These are phyloP conservation scores for Candida sp. DNA, from an alignment of 1,139 yeast genomes.

Conservation along the genomic window DNA sequence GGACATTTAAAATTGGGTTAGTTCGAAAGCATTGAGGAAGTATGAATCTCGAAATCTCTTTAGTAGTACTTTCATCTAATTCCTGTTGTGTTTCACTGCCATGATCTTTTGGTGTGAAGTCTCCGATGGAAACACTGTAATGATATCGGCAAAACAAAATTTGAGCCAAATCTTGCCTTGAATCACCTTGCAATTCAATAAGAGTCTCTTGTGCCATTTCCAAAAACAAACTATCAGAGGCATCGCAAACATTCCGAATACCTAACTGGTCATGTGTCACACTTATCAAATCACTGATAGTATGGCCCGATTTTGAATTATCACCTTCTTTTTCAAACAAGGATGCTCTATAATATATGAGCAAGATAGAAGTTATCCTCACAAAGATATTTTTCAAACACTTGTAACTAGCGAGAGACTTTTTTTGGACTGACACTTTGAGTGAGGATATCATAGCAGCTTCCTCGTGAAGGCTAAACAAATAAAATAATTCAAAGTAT, in stretches of 20 bases:
- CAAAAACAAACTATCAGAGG: conserved; percentile 61
- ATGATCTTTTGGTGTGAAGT: conserved; percentile 66
- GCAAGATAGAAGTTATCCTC: conserved; percentile 35
- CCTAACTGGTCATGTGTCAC: conserved; percentile 77
- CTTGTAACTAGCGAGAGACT: conserved; percentile 28
- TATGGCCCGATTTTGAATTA: conserved; percentile 1
- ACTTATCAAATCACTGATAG: conserved; percentile 45
- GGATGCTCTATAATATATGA: conserved; percentile 26
- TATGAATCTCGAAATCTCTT: conserved; percentile 56
- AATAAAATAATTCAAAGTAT: conserved; percentile 38
- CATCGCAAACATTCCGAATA: conserved; percentile 61
- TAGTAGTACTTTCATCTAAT: conserved; percentile 43
- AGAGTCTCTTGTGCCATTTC: conserved; percentile 56
- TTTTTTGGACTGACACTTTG: conserved; percentile 24
- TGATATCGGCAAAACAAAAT: conserved; percentile 78
- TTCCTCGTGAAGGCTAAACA: conserved; percentile 49
- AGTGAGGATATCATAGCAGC: conserved; percentile 38
- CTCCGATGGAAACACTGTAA: conserved; percentile 55
- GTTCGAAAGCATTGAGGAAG: conserved; percentile 59
- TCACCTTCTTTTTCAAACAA: conserved; percentile 2
- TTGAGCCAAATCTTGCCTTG: conserved; percentile 62
- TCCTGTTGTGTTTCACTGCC: conserved; percentile 43
- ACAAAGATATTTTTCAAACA: conserved; percentile 53
- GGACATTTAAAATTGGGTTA: conserved; percentile 55
- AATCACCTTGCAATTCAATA: conserved; percentile 34